These are phyloP conservation scores for Backusella westeae DNA, from an alignment of 192 early-diverging fungal genomes.

Conservation along the genomic window DNA sequence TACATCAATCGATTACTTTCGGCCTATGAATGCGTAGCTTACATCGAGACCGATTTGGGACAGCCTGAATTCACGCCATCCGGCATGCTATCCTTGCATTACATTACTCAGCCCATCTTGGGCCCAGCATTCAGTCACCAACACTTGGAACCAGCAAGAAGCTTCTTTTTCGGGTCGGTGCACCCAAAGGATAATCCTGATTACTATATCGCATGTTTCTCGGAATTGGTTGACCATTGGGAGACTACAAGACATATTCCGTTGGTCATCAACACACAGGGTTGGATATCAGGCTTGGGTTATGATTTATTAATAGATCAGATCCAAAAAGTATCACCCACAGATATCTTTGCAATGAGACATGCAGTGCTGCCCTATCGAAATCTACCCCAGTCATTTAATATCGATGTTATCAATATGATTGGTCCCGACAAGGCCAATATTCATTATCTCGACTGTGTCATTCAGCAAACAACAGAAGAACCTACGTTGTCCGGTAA, in stretches of 20 bases:
- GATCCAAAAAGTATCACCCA: constrained; percentile 59
- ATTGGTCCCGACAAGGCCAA: background rate
- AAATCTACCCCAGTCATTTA: constrained; percentile 47
- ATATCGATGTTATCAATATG: constrained; percentile 10
- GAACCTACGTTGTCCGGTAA: constrained; percentile 26
- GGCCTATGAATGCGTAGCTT: constrained; percentile 72
- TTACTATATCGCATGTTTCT: constrained; percentile 70
- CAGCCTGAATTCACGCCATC: constrained; percentile 86
- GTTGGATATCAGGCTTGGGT: constrained; percentile 90
- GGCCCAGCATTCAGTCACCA: constrained; percentile 85
- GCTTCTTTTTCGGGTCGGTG: constrained; percentile 73
- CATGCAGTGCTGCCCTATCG: constrained; percentile 28
- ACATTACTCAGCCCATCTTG: constrained; percentile 67
- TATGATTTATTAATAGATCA: constrained; percentile 77
- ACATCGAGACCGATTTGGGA: constrained; percentile 90
- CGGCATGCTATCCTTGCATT: constrained; percentile 78
- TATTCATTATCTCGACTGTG: background rate
- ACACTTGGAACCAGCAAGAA: constrained; percentile 55
- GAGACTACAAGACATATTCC: constrained; percentile 56
- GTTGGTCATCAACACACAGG: constrained; percentile 93
- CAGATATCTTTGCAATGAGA: constrained; percentile 65
- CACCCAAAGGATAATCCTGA: constrained; percentile 81
- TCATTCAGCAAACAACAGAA: background rate
- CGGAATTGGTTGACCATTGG: constrained; percentile 61
- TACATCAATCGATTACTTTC: constrained; percentile 75